Conservation (phyloP, 2,329 filamentous ascomycete genomes). For the Calonectria pteridis region DNA sequence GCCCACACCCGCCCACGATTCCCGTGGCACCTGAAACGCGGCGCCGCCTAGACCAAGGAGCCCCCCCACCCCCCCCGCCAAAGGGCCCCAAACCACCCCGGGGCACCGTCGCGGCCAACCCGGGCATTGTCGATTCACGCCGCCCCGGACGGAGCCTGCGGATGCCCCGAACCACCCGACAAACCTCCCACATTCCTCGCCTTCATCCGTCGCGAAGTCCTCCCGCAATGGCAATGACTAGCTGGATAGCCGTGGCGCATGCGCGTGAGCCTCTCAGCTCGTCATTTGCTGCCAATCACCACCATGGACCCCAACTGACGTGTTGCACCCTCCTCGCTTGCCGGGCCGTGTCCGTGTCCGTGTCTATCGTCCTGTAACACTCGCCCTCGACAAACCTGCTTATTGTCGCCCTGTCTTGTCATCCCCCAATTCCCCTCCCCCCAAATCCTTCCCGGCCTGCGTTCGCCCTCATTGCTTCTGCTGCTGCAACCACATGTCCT, state of each 20-base stretch:
- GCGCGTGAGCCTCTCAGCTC: not conserved
- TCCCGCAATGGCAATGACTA: not conserved
- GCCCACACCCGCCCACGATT: not conserved
- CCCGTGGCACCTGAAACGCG: constrained; percentile 13
- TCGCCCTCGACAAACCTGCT: not conserved
- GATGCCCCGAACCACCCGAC: not conserved
- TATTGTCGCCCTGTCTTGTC: not conserved
- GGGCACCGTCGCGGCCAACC: not conserved
- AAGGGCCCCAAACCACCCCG: not conserved
- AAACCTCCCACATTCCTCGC: not conserved
- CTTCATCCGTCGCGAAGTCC: not conserved
- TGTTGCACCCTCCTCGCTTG: constrained; percentile 5
- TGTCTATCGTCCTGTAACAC: not conserved
- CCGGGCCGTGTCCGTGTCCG: not conserved
- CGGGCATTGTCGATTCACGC: not conserved
- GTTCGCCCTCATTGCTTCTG: not conserved
- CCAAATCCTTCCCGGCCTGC: not conserved
- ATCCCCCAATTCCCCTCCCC: not conserved
- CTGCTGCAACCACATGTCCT: not conserved
- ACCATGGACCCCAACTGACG: not conserved
- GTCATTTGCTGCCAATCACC: not conserved
- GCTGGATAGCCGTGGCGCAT: not conserved
- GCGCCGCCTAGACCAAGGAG: not conserved
- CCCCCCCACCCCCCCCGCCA: not conserved
- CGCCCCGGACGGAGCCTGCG: not conserved